Evolutionary conservation across 192 early-diverging fungal genomes (phyloP).

Genomic region (Coemansia sp.): DNA sequence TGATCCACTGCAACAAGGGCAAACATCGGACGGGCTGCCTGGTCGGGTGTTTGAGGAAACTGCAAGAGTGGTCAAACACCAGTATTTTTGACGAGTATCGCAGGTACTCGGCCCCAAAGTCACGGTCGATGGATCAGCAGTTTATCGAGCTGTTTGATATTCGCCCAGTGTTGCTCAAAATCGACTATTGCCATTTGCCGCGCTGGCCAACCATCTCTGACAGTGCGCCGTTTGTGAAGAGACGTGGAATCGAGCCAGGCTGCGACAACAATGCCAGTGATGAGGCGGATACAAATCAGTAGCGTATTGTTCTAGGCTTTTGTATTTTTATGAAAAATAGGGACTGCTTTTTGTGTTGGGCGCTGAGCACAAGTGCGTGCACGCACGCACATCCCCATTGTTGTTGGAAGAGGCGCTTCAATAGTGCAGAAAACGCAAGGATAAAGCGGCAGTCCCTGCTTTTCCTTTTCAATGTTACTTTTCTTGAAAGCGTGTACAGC

Average conservation of each 20-base stretch:
- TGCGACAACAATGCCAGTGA: neutral
- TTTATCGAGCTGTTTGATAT: slow-evolving; percentile 82
- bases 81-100: slow-evolving; percentile 99
- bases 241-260: neutral
- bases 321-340: neutral
- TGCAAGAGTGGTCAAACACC: slow-evolving; percentile 92
- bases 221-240: neutral
- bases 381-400: neutral
- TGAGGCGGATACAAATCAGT: neutral
- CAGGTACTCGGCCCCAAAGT: slow-evolving; percentile 83
- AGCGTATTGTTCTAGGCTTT: neutral
- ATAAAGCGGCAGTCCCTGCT: neutral
- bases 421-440: neutral
- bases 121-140: slow-evolving; percentile 81
- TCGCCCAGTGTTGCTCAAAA: slow-evolving; percentile 62
- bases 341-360: neutral
- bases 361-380: neutral
- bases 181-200: slow-evolving; percentile 60
- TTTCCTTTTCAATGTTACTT: neutral
- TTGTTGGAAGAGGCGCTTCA: neutral
- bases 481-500: neutral
- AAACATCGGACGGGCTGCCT: slow-evolving; percentile 98
- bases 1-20: slow-evolving; percentile 98
- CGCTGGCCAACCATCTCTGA: slow-evolving; percentile 63
- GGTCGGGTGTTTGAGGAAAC: slow-evolving; percentile 89